Evolutionary conservation across 495 filamentous ascomycete genomes (phyloP).

Genomic region (Aspergillus ostianus): DNA sequence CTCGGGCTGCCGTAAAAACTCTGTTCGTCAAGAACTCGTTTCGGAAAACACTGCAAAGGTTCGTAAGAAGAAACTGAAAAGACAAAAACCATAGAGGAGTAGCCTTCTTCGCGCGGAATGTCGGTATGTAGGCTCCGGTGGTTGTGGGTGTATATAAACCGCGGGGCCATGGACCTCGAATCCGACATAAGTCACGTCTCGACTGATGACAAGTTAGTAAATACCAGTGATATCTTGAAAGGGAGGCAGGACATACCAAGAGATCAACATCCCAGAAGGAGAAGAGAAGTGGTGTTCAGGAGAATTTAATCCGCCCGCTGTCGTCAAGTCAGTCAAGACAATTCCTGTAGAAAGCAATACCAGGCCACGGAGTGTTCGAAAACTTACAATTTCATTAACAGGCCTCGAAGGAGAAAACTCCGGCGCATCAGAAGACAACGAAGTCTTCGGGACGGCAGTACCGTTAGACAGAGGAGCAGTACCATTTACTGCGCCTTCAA

Average conservation of each 20-base stretch:
- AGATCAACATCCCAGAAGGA: constrained; percentile 9
- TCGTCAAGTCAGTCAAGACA: constrained; percentile 40
- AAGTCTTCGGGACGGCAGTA: constrained; percentile 46
- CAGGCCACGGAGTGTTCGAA: constrained; percentile 38
- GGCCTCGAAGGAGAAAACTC: constrained; percentile 66
- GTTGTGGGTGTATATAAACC: not conserved
- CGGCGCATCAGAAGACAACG: constrained; percentile 71
- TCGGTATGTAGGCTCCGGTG: constrained; percentile 17
- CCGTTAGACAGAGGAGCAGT: constrained; percentile 34
- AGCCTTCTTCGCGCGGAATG: constrained; percentile 49
- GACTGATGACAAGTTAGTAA: constrained; percentile 8
- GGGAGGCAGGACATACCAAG: constrained; percentile 16
- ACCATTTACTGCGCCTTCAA: constrained; percentile 32
- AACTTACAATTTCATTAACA: constrained; percentile 40
- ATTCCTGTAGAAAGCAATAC: constrained; percentile 39
- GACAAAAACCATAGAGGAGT: constrained; percentile 37
- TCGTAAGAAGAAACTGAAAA: constrained; percentile 45
- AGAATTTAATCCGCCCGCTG: constrained; percentile 35
- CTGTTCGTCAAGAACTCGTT: constrained; percentile 58
- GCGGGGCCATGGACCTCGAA: constrained; percentile 1
- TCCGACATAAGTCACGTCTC: constrained; percentile 7
- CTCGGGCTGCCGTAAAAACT: constrained; percentile 42
- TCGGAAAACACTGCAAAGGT: constrained; percentile 43
- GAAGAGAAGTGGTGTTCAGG: constrained; percentile 8
- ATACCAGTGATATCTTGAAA: not conserved